Conservation (phyloP, 768 basidiomycete genomes). For the Phaeolepiota aurea region DNA sequence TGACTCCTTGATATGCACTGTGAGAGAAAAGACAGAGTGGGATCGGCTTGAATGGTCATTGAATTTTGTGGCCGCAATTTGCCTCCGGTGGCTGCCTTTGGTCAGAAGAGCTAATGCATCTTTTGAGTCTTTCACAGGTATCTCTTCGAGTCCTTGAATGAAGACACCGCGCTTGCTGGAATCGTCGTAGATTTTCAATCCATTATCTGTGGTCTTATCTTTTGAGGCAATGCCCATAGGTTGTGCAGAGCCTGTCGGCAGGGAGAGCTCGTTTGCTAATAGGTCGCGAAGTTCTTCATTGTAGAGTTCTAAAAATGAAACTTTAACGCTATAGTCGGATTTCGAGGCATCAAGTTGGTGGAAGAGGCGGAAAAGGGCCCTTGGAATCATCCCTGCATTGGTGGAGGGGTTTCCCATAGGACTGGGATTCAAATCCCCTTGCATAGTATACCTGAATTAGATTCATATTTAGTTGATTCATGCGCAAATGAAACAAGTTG, state of each 20-base stretch:
- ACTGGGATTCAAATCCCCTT: slow-evolving; percentile 81
- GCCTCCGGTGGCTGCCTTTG: slow-evolving; percentile 85
- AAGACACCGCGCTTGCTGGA: slow-evolving; percentile 79
- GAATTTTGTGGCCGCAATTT: slow-evolving; percentile 94
- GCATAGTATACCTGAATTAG: slow-evolving; percentile 80
- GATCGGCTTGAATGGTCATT: slow-evolving; percentile 97
- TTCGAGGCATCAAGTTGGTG: slow-evolving; percentile 72
- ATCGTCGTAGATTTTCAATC: slow-evolving; percentile 92
- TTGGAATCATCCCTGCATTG: slow-evolving; percentile 93
- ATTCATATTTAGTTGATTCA: slow-evolving; percentile 3
- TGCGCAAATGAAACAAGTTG: slow-evolving; percentile 1
- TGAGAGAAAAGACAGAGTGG: slow-evolving; percentile 96
- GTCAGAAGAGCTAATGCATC: slow-evolving; percentile 79
- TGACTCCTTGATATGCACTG: slow-evolving; percentile 85
- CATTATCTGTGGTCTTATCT: slow-evolving; percentile 33
- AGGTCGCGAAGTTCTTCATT: slow-evolving; percentile 98
- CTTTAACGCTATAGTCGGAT: slow-evolving; percentile 84
- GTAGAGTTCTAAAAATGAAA: slow-evolving; percentile 93
- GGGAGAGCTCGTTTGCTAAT: slow-evolving; percentile 67
- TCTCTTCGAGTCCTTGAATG: slow-evolving; percentile 93
- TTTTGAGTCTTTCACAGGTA: slow-evolving; percentile 70
- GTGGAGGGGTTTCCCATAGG: slow-evolving; percentile 83
- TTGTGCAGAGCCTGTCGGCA: slow-evolving; percentile 58
- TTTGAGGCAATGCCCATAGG: slow-evolving; percentile 71
- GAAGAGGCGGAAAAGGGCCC: slow-evolving; percentile 87